Percentiles rank a stretch among this genome's conserved stretches.
These are phyloP conservation scores for Saccharum spontaneum DNA, from an alignment of 176 grass and related monocot species.

Conservation along the genomic window DNA sequence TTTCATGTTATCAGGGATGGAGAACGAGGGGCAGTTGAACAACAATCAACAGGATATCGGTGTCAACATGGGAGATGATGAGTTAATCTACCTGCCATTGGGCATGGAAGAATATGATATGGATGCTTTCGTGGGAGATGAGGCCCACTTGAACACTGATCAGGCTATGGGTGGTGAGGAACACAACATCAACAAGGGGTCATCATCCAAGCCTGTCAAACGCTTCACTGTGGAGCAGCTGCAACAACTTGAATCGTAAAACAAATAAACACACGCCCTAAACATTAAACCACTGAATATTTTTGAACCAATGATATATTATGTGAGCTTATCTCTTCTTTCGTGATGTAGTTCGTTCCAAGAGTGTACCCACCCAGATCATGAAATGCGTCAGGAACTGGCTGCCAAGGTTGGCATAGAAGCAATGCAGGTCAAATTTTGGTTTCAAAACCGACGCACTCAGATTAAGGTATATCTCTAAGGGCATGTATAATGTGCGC, in stretches of 20 bases:
- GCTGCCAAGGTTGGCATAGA: neutral
- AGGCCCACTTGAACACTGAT: neutral
- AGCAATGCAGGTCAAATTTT: neutral
- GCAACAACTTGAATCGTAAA: conserved; percentile 9
- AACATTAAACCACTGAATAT: neutral
- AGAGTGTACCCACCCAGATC: neutral
- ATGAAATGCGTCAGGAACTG: neutral
- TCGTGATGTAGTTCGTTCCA: neutral
- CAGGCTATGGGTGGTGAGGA: neutral
- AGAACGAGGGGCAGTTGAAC: neutral
- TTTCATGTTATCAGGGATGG: neutral
- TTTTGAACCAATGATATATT: neutral
- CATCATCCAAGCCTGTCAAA: neutral
- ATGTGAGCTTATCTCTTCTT: neutral
- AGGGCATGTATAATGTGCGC: neutral
- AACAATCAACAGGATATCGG: neutral
- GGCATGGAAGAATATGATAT: neutral
- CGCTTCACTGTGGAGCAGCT: neutral
- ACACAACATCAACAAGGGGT: neutral
- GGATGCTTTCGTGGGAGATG: neutral
- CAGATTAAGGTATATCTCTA: neutral
- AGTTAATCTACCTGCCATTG: neutral
- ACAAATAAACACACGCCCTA: neutral
- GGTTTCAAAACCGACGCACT: conserved; percentile 45
- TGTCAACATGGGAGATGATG: neutral